These are phyloP conservation scores for Microdochium bolleyi DNA, from an alignment of 2,329 filamentous ascomycete genomes.

Conservation along the genomic window DNA sequence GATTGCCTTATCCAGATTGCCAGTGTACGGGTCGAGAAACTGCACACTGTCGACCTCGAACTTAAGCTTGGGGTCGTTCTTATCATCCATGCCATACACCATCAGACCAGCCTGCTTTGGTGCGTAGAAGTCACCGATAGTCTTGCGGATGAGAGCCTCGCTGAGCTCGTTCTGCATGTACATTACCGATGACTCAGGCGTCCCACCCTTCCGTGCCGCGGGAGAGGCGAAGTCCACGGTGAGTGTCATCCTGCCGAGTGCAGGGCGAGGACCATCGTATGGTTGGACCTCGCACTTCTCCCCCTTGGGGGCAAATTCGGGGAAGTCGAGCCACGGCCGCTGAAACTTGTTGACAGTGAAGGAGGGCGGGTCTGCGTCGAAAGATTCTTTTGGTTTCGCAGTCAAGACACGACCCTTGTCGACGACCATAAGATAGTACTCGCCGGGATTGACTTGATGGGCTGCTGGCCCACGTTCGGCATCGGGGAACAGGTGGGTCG, in stretches of 20 bases:
- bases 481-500: background rate
- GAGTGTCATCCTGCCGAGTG: background rate
- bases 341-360: background rate
- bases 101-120: background rate
- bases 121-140: background rate
- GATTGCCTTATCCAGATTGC: background rate
- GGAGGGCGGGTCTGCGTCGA: background rate
- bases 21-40: background rate
- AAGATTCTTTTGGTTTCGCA: background rate
- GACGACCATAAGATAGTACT: background rate
- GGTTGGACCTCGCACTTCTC: background rate
- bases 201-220: background rate
- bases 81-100: background rate
- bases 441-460: background rate
- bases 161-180: background rate
- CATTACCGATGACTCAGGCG: background rate
- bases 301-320: background rate
- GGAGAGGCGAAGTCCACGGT: background rate
- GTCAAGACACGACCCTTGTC: background rate
- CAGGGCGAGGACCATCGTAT: background rate
- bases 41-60: background rate
- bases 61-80: background rate
- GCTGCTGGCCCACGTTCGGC: background rate
- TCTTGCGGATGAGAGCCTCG: background rate
- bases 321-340: background rate